phyloP scores from a whole-genome alignment of 2,329 filamentous ascomycete species.

The Colletotrichum incanum region DNA sequence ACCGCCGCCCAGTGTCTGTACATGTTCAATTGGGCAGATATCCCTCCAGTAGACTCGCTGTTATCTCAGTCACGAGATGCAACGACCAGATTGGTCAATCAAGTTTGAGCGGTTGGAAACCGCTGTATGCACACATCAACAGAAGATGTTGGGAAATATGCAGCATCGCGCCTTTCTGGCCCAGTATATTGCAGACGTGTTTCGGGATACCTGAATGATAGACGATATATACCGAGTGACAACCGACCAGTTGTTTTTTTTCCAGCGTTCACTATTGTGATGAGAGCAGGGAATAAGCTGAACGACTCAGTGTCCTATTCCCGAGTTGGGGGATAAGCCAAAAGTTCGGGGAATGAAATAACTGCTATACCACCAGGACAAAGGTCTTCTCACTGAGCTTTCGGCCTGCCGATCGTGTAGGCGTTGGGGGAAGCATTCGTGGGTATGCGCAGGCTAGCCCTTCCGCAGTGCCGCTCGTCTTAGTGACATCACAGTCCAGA shows the following conservation, averaged over 20 bases:
- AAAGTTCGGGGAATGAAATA: neutral
- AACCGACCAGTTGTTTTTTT: neutral
- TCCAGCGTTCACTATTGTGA: conserved; percentile 14
- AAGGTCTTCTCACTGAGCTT: neutral
- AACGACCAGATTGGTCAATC: neutral
- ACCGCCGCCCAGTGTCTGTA: neutral
- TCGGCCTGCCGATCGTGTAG: conserved; percentile 4
- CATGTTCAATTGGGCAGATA: neutral
- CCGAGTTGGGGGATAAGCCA: neutral
- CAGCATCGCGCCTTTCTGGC: neutral
- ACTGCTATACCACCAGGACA: conserved; percentile 14
- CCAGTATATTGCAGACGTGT: neutral
- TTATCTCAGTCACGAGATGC: neutral
- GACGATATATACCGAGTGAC: neutral
- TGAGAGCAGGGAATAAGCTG: neutral
- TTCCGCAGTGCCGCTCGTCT: neutral
- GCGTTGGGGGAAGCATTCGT: neutral
- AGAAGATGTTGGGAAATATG: neutral
- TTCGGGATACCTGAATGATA: neutral
- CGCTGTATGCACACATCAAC: neutral
- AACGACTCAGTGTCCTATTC: neutral
- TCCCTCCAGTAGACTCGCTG: neutral
- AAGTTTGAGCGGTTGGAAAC: neutral
- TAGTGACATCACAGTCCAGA: neutral
- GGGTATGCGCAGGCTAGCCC: neutral